phyloP scores from a whole-genome alignment of 805 yeast genomes.

The Kluyveromyces lactis region DNA sequence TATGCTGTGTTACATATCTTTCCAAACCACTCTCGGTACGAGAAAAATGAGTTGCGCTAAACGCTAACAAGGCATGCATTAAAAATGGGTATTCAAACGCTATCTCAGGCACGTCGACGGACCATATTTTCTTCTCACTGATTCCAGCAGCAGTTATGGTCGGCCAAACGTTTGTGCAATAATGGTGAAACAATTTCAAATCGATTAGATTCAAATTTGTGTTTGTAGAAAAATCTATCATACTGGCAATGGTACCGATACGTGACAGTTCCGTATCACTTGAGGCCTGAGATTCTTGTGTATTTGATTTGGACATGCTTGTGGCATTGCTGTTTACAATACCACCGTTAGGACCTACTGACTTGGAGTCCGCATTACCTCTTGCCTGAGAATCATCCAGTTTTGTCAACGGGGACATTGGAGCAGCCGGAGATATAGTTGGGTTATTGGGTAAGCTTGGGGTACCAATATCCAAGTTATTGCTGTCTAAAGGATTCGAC shows the following conservation, averaged over 20 bases:
- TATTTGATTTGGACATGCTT: constrained; percentile 11
- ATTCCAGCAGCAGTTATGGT: constrained; percentile 90
- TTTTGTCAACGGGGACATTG: constrained; percentile 19
- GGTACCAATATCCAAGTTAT: constrained; percentile 6
- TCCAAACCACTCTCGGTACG: constrained; percentile 69
- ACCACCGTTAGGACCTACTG: constrained; percentile 8
- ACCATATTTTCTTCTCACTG: constrained; percentile 75
- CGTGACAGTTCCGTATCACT: constrained; percentile 9
- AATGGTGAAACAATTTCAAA: constrained; percentile 77
- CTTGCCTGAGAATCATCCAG: constrained; percentile 1
- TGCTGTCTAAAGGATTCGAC: background rate
- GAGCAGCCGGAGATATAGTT: constrained; percentile 20
- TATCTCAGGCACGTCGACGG: constrained; percentile 74
- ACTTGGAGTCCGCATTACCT: constrained; percentile 8
- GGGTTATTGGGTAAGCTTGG: constrained; percentile 20
- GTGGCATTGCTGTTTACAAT: constrained; percentile 5
- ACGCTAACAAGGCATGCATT: constrained; percentile 87
- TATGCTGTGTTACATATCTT: constrained; percentile 73
- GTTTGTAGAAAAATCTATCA: constrained; percentile 20
- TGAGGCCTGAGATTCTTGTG: constrained; percentile 11
- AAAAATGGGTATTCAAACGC: constrained; percentile 84
- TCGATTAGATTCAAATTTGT: constrained; percentile 60
- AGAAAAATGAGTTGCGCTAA: constrained; percentile 86
- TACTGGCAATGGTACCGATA: constrained; percentile 13
- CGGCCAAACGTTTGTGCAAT: constrained; percentile 73